These are phyloP conservation scores for Jasminum sambac DNA, from an alignment of 257 asterid genomes.

Conservation along the genomic window DNA sequence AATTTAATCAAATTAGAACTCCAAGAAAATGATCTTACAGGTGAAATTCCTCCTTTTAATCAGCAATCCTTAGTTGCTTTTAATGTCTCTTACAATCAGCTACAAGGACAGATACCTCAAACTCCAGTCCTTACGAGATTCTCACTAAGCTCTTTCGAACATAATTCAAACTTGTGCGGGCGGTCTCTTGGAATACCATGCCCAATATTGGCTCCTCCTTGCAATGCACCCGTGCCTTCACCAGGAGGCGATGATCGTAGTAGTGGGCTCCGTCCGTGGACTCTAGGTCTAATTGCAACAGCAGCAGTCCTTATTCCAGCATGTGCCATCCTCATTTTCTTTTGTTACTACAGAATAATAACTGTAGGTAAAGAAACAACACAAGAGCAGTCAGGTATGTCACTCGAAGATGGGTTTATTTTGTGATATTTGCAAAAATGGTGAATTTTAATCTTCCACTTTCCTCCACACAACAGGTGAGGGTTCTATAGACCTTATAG, in stretches of 20 bases:
- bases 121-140: conserved; percentile 47
- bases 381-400: conserved; percentile 39
- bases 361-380: conserved; percentile 22
- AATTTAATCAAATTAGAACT: conserved; percentile 43
- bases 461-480: conserved; percentile 29
- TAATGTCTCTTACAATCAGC: conserved; percentile 55
- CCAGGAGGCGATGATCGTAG: conserved; percentile 19
- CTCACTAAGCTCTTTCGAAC: conserved; percentile 35
- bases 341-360: conserved; percentile 35
- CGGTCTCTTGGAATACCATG: conserved; percentile 41
- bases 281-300: conserved; percentile 48
- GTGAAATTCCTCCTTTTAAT: conserved; percentile 58
- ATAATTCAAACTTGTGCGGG: conserved; percentile 57
- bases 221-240: conserved; percentile 27
- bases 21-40: conserved; percentile 49
- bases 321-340: conserved; percentile 33
- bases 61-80: conserved; percentile 45
- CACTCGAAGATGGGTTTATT: not conserved
- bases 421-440: not conserved
- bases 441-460: not conserved
- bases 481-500: conserved; percentile 24
- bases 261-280: conserved; percentile 39
- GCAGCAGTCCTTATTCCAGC: conserved; percentile 38
- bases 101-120: conserved; percentile 50
- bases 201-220: conserved; percentile 32